Evolutionary conservation across 208 protist species (phyloP), one percentile per base, ranked within the genome.

Genomic region (Angomonas desouzai): DNA sequence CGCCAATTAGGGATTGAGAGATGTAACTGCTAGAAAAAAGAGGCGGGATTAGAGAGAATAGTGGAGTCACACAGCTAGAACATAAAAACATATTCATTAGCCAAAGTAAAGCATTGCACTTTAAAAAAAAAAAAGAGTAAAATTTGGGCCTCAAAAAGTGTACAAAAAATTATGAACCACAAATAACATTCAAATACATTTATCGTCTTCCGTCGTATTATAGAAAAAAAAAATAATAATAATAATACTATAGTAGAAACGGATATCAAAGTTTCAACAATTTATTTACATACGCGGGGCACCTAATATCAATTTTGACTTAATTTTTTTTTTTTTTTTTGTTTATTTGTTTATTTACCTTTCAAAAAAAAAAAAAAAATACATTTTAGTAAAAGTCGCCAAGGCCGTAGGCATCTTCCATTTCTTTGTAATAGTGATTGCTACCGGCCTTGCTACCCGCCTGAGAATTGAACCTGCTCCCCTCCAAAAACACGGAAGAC

Each of bases 341-440:
- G 10, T 59, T 40, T 68, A 29, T 48, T 29, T 57, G 3, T 36
- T 20, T 36, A 29, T 57, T 36, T 57, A 18, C 30, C 7, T 22
- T 36, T 38, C 6, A 27, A 62, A 64, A 18, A 55, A 49, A 64
- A 55, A 64, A 55, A 57, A 45, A 59, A 25, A 59, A 47, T 6
- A 51, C 6, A 51, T 32, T 16, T 34, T 57, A 57, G 51, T 57
- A 57, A 63, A 68, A 76, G 33, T 74, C 51, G 57, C 74, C 65
- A 11, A 82, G 67, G 9, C 68, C 71, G 30, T 81, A 88, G 7
- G 62, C 28, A 33, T 84, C 74, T 13, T 75, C 57, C 38, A 79
- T 57, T 32, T 79, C 72, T 4, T 74, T 43, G 11, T 76, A 56
- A 27, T 66, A 78, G 32, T 67, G 45, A 23, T 51, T 51, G 45